Conservation (phyloP, 345 rosid genomes). For the Erodium maritimum region DNA sequence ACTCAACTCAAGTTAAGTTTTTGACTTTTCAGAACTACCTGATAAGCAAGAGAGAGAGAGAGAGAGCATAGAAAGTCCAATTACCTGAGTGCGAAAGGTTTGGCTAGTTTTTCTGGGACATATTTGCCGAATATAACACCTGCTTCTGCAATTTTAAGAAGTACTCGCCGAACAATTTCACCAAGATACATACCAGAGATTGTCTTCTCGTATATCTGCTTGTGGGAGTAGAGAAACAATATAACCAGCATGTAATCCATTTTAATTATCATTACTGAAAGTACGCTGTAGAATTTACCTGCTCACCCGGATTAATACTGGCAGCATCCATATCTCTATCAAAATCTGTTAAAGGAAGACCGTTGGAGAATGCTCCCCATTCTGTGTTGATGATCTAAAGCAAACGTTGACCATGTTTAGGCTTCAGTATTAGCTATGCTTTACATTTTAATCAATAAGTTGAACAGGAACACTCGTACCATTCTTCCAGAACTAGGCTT, state of each 20-base stretch:
- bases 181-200: conserved; percentile 95
- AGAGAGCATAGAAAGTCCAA: background rate
- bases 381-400: conserved; percentile 67
- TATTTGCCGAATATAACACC: conserved; percentile 41
- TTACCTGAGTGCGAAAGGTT: conserved; percentile 46
- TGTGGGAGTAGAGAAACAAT: conserved; percentile 1
- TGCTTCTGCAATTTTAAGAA: conserved; percentile 46
- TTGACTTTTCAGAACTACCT: background rate
- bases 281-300: conserved; percentile 27
- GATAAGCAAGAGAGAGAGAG: too few relatives aligned
- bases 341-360: conserved; percentile 56
- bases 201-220: conserved; percentile 78
- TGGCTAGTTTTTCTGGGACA: conserved; percentile 32
- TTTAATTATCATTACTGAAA: background rate
- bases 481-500: conserved; percentile 34
- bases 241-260: background rate
- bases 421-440: conserved; percentile 3
- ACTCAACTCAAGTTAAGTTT: background rate
- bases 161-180: conserved; percentile 60
- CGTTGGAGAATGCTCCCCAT: conserved; percentile 77
- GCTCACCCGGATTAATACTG: conserved; percentile 74
- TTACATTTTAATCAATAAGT: background rate
- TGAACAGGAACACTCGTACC: conserved; percentile 19
- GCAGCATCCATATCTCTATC: conserved; percentile 70
- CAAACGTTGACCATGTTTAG: conserved; percentile 10